A percentile compares a stretch with the other conserved stretches of the same genome.
Conservation (phyloP, 2,329 filamentous ascomycete species). For the Sclerotinia glacialis region DNA sequence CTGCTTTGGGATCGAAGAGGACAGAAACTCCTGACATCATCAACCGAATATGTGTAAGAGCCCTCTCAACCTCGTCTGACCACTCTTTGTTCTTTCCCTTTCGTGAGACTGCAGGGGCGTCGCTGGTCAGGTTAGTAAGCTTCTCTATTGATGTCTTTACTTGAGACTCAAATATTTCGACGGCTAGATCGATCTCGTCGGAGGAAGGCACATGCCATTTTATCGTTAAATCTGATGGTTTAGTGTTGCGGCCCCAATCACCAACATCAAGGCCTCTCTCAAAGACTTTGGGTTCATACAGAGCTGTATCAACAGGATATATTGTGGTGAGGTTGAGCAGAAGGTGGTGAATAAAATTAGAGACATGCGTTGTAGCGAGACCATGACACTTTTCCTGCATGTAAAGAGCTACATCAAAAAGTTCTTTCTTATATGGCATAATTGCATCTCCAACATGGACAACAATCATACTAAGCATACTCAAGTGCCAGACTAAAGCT, state of each 20-base stretch:
- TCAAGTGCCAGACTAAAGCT: constrained; percentile 93
- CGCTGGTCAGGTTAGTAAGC: constrained; percentile 75
- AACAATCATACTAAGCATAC: constrained; percentile 95
- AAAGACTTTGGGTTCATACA: constrained; percentile 79
- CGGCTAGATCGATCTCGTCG: constrained; percentile 82
- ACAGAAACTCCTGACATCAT: constrained; percentile 86
- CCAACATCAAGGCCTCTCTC: constrained; percentile 68
- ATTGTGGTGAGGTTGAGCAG: constrained; percentile 92
- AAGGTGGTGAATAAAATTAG: constrained; percentile 95
- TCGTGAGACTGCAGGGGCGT: constrained; percentile 77
- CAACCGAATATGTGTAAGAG: constrained; percentile 83
- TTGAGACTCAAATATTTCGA: constrained; percentile 84
- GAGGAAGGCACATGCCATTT: constrained; percentile 84
- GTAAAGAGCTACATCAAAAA: constrained; percentile 87
- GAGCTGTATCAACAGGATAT: constrained; percentile 83
- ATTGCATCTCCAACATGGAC: constrained; percentile 93
- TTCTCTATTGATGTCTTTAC: constrained; percentile 72
- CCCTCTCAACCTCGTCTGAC: constrained; percentile 93
- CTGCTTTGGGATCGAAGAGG: constrained; percentile 78
- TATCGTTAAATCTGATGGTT: constrained; percentile 74
- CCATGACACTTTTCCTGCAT: constrained; percentile 97
- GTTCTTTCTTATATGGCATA: constrained; percentile 80
- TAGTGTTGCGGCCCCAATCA: constrained; percentile 80
- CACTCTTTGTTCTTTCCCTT: constrained; percentile 97
- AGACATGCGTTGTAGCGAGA: constrained; percentile 91